These are phyloP conservation scores for Lipomyces oligophaga DNA, from an alignment of 805 yeast species.

Conservation along the genomic window DNA sequence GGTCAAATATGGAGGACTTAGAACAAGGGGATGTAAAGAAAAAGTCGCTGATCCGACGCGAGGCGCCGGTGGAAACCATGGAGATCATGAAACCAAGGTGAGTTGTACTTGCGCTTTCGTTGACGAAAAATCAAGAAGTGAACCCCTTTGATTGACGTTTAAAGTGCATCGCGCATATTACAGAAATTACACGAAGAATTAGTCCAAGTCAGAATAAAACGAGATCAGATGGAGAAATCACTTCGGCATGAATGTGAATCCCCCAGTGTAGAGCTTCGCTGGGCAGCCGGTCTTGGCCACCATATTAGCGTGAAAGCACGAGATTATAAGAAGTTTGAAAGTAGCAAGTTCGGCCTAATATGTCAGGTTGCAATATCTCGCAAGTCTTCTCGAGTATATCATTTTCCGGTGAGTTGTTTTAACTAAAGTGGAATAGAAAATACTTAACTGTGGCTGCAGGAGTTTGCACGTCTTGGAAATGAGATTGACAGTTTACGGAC, in stretches of 20 bases:
- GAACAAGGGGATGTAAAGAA: slow-evolving; percentile 18
- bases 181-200: slow-evolving; percentile 39
- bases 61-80: slow-evolving; percentile 27
- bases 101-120: not conserved
- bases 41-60: slow-evolving; percentile 20
- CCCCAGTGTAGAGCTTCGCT: slow-evolving; percentile 39
- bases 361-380: slow-evolving; percentile 15
- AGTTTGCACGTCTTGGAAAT: slow-evolving; percentile 52
- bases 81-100: slow-evolving; percentile 31
- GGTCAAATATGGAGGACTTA: not conserved
- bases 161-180: slow-evolving; percentile 37
- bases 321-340: slow-evolving; percentile 16
- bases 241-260: slow-evolving; percentile 26
- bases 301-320: slow-evolving; percentile 45
- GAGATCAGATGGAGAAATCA: slow-evolving; percentile 25
- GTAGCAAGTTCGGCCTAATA: slow-evolving; percentile 8
- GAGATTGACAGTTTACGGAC: slow-evolving; percentile 45
- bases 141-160: no score
- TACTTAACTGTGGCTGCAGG: not conserved
- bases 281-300: slow-evolving; percentile 45
- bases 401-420: slow-evolving; percentile 8
- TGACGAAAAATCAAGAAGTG: not conserved
- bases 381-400: slow-evolving; percentile 18
- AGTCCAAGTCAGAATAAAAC: slow-evolving; percentile 34
- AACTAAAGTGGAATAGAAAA: not conserved